Conservation (phyloP, 1,284 basidiomycete genomes). For the Fomitopsis betulina region DNA sequence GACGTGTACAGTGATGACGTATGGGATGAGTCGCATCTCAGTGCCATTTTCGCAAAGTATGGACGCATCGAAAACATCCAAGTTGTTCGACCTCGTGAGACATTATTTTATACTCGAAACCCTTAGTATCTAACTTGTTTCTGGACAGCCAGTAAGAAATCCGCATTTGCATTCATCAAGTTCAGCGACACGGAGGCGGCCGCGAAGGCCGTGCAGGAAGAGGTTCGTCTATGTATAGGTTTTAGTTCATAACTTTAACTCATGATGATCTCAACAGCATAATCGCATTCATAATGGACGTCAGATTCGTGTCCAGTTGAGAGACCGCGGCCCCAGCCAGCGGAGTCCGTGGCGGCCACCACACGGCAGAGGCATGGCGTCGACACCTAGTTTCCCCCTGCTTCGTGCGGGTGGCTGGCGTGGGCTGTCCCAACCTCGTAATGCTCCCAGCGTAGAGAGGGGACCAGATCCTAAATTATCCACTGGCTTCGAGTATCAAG, state of each 20-base stretch:
- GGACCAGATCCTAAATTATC: background rate
- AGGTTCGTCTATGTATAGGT: constrained; percentile 37
- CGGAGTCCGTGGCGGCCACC: constrained; percentile 21
- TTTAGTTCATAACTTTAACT: background rate
- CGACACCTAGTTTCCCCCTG: background rate
- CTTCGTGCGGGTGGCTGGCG: background rate
- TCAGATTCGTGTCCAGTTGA: constrained; percentile 61
- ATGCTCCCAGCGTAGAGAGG: background rate
- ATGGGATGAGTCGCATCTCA: constrained; percentile 65
- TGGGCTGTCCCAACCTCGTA: background rate
- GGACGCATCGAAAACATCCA: constrained; percentile 60
- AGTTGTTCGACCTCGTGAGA: constrained; percentile 58
- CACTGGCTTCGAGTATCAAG: background rate
- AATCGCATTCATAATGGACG: constrained; percentile 63
- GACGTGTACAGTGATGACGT: constrained; percentile 55
- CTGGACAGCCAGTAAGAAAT: constrained; percentile 47
- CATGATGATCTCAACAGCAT: constrained; percentile 39
- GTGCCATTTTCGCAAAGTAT: constrained; percentile 53
- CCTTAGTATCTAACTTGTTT: constrained; percentile 6
- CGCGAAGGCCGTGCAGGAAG: constrained; percentile 52
- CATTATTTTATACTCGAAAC: background rate
- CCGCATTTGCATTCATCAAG: constrained; percentile 72
- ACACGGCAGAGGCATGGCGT: constrained; percentile 8
- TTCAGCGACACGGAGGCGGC: constrained; percentile 58
- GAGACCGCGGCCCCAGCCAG: constrained; percentile 27